phyloP scores from a whole-genome alignment of 306 rosid genomes.

The Glycine soja region DNA sequence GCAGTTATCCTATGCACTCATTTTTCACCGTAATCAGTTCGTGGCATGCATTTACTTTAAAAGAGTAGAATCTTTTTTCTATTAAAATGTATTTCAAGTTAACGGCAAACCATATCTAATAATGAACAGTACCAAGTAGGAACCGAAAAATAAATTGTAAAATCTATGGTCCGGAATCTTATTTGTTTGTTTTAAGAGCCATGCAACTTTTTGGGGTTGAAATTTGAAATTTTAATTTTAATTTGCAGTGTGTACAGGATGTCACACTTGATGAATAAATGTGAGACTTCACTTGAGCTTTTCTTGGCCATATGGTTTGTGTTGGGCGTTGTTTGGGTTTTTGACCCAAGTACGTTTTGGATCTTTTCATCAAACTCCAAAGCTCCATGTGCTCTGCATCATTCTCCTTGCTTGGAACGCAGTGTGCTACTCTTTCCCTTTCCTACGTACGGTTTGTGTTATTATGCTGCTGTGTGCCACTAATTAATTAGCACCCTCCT shows the following conservation, averaged over 20 bases:
- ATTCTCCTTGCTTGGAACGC: slow-evolving; percentile 92
- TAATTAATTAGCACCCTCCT: slow-evolving; percentile 64
- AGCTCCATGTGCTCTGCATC: slow-evolving; percentile 82
- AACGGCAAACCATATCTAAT: background rate
- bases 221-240: slow-evolving; percentile 18
- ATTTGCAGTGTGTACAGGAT: slow-evolving; percentile 58
- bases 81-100: background rate
- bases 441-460: slow-evolving; percentile 74
- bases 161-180: too few species aligned
- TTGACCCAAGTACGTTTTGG: slow-evolving; percentile 76
- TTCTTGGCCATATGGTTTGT: slow-evolving; percentile 68
- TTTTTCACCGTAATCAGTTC: too few species aligned
- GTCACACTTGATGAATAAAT: slow-evolving; percentile 78
- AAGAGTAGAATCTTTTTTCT: background rate
- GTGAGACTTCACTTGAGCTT: too few species aligned
- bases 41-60: slow-evolving; percentile 5
- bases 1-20: slow-evolving; percentile 58
- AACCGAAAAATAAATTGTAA: slow-evolving; percentile 3
- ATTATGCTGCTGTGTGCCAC: slow-evolving; percentile 90
- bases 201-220: slow-evolving; percentile 10
- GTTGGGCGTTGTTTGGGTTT: slow-evolving; percentile 97
- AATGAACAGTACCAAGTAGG: background rate
- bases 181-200: background rate
- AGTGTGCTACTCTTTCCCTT: slow-evolving; percentile 90
- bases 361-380: slow-evolving; percentile 77